Conservation (phyloP, 805 yeast genomes). For the Saccharomycopsis javanensis region DNA sequence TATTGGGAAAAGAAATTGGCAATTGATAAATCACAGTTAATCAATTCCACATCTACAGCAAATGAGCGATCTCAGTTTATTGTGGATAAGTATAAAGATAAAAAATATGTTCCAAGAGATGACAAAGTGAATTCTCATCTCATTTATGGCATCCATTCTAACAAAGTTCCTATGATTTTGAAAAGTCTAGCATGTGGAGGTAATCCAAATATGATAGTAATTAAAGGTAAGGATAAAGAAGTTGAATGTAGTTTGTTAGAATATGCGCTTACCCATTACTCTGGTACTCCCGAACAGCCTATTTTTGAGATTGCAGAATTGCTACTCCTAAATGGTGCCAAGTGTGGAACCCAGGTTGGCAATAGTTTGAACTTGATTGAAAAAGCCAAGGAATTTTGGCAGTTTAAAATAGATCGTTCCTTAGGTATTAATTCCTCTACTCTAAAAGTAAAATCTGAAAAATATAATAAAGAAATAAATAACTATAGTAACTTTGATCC, state of each 20-base stretch:
- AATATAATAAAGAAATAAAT: neutral
- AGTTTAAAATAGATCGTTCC: constrained; percentile 28
- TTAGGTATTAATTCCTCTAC: constrained; percentile 8
- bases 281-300: constrained; percentile 24
- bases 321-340: constrained; percentile 46
- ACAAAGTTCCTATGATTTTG: constrained; percentile 37
- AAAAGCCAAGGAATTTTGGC: constrained; percentile 49
- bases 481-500: neutral
- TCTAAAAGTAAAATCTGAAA: neutral
- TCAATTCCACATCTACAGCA: constrained; percentile 30
- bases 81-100: constrained; percentile 51
- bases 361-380: constrained; percentile 32
- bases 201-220: constrained; percentile 34
- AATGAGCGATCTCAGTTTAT: constrained; percentile 50
- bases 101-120: constrained; percentile 32
- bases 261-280: constrained; percentile 44
- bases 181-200: constrained; percentile 39
- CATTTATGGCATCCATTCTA: constrained; percentile 43
- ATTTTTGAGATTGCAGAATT: constrained; percentile 47
- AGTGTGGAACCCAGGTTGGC: constrained; percentile 30
- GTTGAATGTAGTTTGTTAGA: constrained; percentile 31
- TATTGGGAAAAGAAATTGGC: constrained; percentile 44
- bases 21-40: constrained; percentile 20
- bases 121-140: constrained; percentile 29
- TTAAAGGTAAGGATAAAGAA: constrained; percentile 23